These are phyloP conservation scores for Euphorbia lathyris DNA, from an alignment of 345 rosid species.

Conservation along the genomic window DNA sequence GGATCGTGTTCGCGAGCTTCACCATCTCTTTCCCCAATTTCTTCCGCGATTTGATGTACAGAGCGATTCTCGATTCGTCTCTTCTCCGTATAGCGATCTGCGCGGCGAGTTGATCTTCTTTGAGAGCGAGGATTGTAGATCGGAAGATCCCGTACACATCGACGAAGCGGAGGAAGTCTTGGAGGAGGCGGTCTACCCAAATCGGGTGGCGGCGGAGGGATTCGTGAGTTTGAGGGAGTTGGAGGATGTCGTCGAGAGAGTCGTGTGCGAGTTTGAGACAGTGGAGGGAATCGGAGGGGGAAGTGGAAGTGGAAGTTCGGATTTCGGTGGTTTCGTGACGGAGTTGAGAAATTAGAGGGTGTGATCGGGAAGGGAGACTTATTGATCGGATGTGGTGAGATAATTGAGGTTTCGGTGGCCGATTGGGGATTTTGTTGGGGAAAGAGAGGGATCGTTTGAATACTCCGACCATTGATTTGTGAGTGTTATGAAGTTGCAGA, in stretches of 20 bases:
- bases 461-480: conserved; percentile 41
- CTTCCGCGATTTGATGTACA: conserved; percentile 34
- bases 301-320: conserved; percentile 27
- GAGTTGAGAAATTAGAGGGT: conserved; percentile 54
- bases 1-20: conserved; percentile 30
- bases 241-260: conserved; percentile 45
- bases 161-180: conserved; percentile 46
- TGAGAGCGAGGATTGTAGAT: conserved; percentile 33
- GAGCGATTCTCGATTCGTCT: conserved; percentile 38
- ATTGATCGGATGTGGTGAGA: conserved; percentile 55
- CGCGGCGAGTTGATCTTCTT: conserved; percentile 47
- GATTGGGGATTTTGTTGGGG: conserved; percentile 41
- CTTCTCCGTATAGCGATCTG: conserved; percentile 48
- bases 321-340: conserved; percentile 32
- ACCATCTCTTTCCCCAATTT: conserved; percentile 40
- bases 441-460: conserved; percentile 59
- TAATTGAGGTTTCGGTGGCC: conserved; percentile 32
- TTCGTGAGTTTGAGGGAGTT: conserved; percentile 51
- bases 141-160: conserved; percentile 61
- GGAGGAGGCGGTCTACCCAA: conserved; percentile 50
- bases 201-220: conserved; percentile 38
- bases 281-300: conserved; percentile 42
- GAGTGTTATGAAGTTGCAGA: too few species aligned
- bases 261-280: conserved; percentile 42
- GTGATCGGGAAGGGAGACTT: conserved; percentile 58